phyloP scores from a whole-genome alignment of 2,329 filamentous ascomycete genomes.

The Penicillium freii region DNA sequence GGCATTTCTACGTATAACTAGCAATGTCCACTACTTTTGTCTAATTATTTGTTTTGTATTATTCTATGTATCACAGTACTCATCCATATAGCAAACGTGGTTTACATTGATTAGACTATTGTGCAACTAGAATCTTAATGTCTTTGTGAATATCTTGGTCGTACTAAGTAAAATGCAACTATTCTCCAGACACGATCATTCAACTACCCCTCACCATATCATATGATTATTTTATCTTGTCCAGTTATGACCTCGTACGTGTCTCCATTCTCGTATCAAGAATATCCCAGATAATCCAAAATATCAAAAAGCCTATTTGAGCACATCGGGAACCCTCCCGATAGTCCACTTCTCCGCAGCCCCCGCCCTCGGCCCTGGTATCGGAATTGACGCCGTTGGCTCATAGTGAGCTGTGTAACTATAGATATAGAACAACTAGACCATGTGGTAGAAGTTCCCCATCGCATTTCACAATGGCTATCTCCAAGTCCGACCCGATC shows the following conservation, averaged over 20 bases:
- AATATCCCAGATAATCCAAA: neutral
- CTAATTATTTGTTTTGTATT: too few relatives aligned
- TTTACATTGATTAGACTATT: neutral
- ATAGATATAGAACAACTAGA: constrained; percentile 9
- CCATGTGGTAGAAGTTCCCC: neutral
- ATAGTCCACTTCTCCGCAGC: constrained; percentile 2
- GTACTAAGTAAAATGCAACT: neutral
- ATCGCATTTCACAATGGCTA: constrained; percentile 13
- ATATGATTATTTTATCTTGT: neutral
- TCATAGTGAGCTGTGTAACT: neutral
- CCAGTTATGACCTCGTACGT: neutral
- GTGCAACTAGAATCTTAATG: neutral
- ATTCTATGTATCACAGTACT: too few relatives aligned
- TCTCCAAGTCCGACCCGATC: constrained; percentile 26
- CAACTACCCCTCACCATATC: neutral
- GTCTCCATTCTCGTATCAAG: neutral
- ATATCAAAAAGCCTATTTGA: neutral
- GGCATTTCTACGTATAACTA: neutral
- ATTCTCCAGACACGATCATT: neutral
- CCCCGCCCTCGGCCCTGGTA: neutral
- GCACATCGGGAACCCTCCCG: constrained; percentile 16
- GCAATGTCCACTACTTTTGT: too few relatives aligned
- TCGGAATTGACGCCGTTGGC: constrained; percentile 6
- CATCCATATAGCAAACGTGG: too few relatives aligned
- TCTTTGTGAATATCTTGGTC: neutral